Evolutionary conservation across 2,329 filamentous ascomycete species (phyloP).

Genomic region (Fusarium falciforme): DNA sequence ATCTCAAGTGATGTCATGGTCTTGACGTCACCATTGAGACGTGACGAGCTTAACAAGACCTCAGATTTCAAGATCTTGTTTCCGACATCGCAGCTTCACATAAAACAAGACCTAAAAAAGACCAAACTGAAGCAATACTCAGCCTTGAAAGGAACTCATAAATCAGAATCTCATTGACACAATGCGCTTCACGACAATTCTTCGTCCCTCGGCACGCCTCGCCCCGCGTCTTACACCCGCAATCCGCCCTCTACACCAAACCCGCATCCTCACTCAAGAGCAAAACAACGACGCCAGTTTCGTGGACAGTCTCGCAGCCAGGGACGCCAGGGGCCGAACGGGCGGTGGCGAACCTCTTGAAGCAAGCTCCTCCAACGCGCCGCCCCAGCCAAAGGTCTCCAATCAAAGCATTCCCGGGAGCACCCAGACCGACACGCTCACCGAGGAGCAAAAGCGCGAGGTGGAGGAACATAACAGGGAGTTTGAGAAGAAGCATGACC

Average conservation of each 20-base stretch:
- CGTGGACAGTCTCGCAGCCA: constrained; percentile 45
- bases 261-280: constrained; percentile 15
- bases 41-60: constrained; percentile 14
- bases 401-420: constrained; percentile 58
- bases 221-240: constrained; percentile 17
- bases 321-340: constrained; percentile 50
- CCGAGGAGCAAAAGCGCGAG: constrained; percentile 64
- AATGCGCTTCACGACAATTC: constrained; percentile 24
- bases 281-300: constrained; percentile 10
- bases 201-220: constrained; percentile 16
- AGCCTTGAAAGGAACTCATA: rapidly evolving
- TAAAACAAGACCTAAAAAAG: not conserved
- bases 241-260: constrained; percentile 13
- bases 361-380: constrained; percentile 48
- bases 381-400: constrained; percentile 63
- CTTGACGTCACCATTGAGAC: constrained; percentile 35
- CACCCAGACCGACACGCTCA: constrained; percentile 49
- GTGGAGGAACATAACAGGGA: constrained; percentile 69
- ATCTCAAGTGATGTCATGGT: constrained; percentile 33
- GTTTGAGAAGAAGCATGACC: constrained; percentile 66
- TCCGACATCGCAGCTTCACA: not conserved
- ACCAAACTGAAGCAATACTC: not conserved
- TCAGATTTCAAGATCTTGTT: not conserved
- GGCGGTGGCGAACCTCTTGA: constrained; percentile 53
- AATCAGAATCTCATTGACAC: not conserved